Base-by-base conservation (phyloP, 73 alveolate genomes). In the Paramecium bursaria region DNA sequence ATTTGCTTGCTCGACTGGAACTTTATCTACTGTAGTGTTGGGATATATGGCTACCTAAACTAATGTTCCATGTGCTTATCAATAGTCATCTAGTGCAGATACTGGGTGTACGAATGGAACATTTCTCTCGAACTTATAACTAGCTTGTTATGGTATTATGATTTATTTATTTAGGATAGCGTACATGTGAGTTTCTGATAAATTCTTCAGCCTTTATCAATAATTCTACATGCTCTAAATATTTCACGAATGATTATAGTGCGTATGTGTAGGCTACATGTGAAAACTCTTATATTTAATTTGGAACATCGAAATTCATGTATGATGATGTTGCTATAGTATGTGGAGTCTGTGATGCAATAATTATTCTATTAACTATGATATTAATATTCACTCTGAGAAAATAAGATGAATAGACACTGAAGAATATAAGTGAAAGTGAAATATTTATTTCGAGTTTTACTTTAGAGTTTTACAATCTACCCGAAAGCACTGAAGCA, bases 371-470 rank as follows among this genome's bases (percentile, higher is more conserved):
- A 2, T 39, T 67, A 3, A 1, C 46, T 19, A 14, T 17, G 1
- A 35, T 67, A 29, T 67, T 67, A 15, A 48, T 57, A 14, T 30
- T 57, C 33, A 57, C 76, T 4, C 19, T 52, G 33, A 46, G 23
- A 21, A 52, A 21, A 14, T 21, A 52, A 21, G 74, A 52, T 4
- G 4, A 52, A 14, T 10, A 52, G 21, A 67, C 82, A 25, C 33
- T 67, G 82, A 67, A 67, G 27, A 35, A 67, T 67, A 57, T 67
- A 1, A 31, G 44, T 67, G 82, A 67, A 21, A 67, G 82, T 67
- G 61, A 35, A 67, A 57, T 67, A n/a, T 67, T 67, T 42, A 22
- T 67, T 5, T 42, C 26, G 21, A 35, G 22, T 35, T 67, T 67
- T 42, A 39, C 82, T n/a, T 42, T 67, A 9, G 82, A 67, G 44